phyloP scores from a whole-genome alignment of 768 basidiomycete species.

The Lactarius quietus region DNA sequence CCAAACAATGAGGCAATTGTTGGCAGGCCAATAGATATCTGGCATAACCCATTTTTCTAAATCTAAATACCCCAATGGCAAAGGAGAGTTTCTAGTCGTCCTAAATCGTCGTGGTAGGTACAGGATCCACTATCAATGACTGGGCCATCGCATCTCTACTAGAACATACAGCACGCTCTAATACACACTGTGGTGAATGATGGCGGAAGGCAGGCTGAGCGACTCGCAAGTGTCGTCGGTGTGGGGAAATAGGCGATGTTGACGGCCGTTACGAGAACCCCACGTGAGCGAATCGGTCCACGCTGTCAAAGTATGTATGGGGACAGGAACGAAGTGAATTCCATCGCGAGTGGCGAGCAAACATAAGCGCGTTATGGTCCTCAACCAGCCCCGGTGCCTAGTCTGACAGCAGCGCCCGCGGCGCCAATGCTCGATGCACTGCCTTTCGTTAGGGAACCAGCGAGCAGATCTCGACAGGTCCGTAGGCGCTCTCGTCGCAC shows the following conservation, averaged over 20 bases:
- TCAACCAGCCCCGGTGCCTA: constrained; percentile 21
- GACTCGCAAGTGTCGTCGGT: background rate
- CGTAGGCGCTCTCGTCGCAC: constrained; percentile 62
- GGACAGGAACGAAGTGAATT: background rate
- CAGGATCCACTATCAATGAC: background rate
- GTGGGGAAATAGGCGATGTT: background rate
- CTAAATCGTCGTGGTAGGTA: background rate
- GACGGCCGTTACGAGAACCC: background rate
- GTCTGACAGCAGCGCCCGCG: constrained; percentile 24
- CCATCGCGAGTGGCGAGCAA: background rate
- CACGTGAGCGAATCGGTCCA: background rate
- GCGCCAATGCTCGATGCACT: constrained; percentile 28
- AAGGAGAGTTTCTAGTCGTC: background rate
- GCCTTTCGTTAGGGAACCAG: constrained; percentile 32
- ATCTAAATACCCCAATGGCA: too few species aligned
- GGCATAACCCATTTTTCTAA: constrained; percentile 49
- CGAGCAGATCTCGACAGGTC: constrained; percentile 36
- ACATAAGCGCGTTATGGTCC: background rate
- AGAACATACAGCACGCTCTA: background rate
- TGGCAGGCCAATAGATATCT: constrained; percentile 41
- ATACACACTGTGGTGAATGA: background rate
- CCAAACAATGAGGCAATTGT: background rate
- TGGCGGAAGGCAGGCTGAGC: background rate
- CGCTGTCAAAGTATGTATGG: background rate
- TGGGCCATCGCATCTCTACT: background rate